Conservation (phyloP, 768 basidiomycete genomes). For the Trametes maxima region DNA sequence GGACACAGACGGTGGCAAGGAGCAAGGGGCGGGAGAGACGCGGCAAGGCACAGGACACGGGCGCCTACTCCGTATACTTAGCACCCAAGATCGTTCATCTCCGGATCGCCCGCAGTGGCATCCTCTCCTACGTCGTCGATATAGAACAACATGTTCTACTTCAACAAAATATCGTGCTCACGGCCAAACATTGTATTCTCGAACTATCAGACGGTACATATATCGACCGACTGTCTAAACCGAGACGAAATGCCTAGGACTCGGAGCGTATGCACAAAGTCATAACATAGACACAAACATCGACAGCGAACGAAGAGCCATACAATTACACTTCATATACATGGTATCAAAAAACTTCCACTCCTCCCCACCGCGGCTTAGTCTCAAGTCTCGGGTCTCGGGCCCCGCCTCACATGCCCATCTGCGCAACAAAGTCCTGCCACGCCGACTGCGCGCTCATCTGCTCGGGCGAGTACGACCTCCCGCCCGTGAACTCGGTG, state of each 20-base stretch:
- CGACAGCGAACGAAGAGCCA: not conserved
- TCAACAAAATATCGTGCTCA: too few relatives aligned
- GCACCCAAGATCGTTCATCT: not conserved
- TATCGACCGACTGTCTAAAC: too few relatives aligned
- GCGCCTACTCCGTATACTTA: not conserved
- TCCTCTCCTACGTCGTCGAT: not conserved
- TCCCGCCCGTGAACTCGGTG: constrained; percentile 29
- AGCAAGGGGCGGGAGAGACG: not conserved
- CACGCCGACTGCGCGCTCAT: constrained; percentile 34
- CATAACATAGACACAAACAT: not conserved
- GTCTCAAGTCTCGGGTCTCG: not conserved
- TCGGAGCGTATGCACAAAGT: not conserved
- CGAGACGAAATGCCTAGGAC: not conserved
- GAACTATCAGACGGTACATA: too few relatives aligned
- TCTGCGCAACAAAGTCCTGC: constrained; percentile 39
- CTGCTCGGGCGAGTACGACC: constrained; percentile 40
- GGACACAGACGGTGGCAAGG: not conserved
- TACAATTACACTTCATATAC: constrained; percentile 17
- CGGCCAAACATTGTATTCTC: too few relatives aligned
- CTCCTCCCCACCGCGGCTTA: not conserved
- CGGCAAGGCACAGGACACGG: not conserved
- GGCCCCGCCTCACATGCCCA: constrained; percentile 29
- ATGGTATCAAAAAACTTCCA: constrained; percentile 16
- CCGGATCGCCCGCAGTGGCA: too few relatives aligned
- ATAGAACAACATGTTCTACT: too few relatives aligned